Evolutionary conservation across 148 eudicot species (phyloP).

Genomic region (Chenopodium formosanum): DNA sequence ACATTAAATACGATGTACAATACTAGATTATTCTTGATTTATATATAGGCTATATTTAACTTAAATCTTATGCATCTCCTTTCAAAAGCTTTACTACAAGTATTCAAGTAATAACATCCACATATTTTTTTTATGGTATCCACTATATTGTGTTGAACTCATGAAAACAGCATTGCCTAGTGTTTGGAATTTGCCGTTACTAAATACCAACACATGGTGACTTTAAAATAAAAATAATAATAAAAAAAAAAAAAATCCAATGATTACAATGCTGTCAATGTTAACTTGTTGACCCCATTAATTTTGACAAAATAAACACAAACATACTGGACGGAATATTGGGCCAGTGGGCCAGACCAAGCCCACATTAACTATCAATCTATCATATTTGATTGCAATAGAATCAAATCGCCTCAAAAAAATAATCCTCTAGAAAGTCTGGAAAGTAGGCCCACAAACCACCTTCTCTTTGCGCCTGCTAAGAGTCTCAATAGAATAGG

Average conservation of each 20-base stretch:
- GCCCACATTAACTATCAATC: constrained; percentile 20
- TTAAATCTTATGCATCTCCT: no score
- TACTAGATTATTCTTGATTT: no score
- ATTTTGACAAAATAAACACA: constrained; percentile 4
- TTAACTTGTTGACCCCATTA: constrained; percentile 19
- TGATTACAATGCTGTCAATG: neutral
- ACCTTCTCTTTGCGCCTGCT: constrained; percentile 17
- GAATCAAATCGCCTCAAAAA: neutral
- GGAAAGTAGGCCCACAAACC: constrained; percentile 27
- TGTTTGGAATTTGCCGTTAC: neutral
- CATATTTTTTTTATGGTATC: no score
- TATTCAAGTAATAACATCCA: no score
- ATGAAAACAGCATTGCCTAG: neutral
- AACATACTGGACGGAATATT: constrained; percentile 16
- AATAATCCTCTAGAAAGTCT: constrained; percentile 21
- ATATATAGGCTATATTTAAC: no score
- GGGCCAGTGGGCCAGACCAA: constrained; percentile 28
- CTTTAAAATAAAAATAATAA: neutral
- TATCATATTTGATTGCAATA: constrained; percentile 17
- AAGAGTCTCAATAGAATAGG: constrained; percentile 6
- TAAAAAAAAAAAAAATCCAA: neutral
- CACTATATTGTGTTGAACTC: no score
- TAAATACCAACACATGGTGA: neutral
- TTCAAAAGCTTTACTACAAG: no score
- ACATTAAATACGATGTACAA: no score